These are phyloP conservation scores for Beta lomatogona DNA, from an alignment of 179 eudicot species.

Conservation along the genomic window DNA sequence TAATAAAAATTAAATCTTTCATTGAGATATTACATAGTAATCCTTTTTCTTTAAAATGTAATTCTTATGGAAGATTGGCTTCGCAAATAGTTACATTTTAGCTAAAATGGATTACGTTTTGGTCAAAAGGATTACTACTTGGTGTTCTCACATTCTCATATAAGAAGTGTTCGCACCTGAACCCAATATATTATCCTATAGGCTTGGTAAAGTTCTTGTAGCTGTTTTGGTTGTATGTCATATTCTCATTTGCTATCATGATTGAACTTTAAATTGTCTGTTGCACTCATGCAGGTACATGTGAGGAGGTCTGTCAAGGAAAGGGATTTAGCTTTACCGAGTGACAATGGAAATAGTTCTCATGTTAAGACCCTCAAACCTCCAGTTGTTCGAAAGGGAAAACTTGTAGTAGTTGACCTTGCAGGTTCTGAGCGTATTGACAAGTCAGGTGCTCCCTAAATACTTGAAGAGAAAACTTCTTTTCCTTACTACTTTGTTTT, in stretches of 20 bases:
- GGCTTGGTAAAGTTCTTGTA: not conserved
- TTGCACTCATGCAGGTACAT: conserved; percentile 57
- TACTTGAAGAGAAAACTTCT: not conserved
- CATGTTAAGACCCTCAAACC: conserved; percentile 59
- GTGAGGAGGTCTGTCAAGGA: conserved; percentile 68
- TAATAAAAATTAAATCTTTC: no score
- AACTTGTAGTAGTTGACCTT: conserved; percentile 86
- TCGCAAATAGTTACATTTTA: no score
- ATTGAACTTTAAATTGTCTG: conserved; percentile 7
- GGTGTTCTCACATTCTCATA: no score
- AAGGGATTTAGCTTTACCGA: conserved; percentile 43
- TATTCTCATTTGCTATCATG: conserved; percentile 13
- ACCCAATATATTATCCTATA: not conserved
- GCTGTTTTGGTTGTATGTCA: not conserved
- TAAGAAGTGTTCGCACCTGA: no score
- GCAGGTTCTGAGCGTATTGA: conserved; percentile 95
- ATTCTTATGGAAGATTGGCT: no score
- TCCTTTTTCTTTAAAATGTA: no score
- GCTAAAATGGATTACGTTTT: no score
- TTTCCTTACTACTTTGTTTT: not conserved
- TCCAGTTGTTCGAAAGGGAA: conserved; percentile 70
- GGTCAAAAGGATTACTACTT: no score
- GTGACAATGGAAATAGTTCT: conserved; percentile 55
- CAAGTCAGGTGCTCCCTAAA: conserved; percentile 65
- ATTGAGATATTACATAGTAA: no score